Conservation (phyloP, 768 basidiomycete species). For the Glaciozyma antarctica region DNA sequence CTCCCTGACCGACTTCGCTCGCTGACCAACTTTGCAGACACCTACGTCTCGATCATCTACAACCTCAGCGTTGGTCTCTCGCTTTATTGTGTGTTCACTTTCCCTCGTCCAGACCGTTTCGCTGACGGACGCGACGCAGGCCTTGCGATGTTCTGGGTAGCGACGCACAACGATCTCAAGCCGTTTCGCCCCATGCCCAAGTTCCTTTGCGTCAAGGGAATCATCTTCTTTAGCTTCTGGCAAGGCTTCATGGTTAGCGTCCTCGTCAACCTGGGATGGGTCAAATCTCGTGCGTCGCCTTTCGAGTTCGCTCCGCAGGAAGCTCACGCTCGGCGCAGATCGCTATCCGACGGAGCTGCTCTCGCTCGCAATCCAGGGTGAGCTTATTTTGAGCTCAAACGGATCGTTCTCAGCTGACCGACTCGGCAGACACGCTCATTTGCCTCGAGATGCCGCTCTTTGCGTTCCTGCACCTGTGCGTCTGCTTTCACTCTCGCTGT, state of each 20-base stretch:
- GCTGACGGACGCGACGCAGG: conserved; percentile 39
- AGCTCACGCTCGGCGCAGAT: background rate
- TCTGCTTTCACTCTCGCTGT: background rate
- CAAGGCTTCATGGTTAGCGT: conserved; percentile 77
- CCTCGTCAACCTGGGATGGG: conserved; percentile 69
- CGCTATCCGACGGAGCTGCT: conserved; percentile 49
- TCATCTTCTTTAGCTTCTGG: conserved; percentile 97
- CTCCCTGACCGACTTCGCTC: background rate
- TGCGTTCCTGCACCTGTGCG: conserved; percentile 69
- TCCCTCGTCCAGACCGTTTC: no score
- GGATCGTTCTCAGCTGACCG: no score
- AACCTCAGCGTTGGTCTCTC: conserved; percentile 56
- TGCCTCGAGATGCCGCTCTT: conserved; percentile 98
- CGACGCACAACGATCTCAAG: conserved; percentile 75
- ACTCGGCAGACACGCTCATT: conserved; percentile 83
- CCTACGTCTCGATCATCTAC: conserved; percentile 34
- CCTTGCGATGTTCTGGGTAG: conserved; percentile 85
- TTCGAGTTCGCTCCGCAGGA: background rate
- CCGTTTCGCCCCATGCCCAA: conserved; percentile 79
- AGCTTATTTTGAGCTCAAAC: no score
- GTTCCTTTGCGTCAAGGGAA: conserved; percentile 96
- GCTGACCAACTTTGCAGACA: conserved; percentile 14
- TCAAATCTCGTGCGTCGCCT: conserved; percentile 48
- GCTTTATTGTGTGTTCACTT: conserved; percentile 55
- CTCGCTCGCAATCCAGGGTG: conserved; percentile 54